These are phyloP conservation scores for Nelumbo lutea DNA, from an alignment of 164 flowering plant species.

Conservation along the genomic window DNA sequence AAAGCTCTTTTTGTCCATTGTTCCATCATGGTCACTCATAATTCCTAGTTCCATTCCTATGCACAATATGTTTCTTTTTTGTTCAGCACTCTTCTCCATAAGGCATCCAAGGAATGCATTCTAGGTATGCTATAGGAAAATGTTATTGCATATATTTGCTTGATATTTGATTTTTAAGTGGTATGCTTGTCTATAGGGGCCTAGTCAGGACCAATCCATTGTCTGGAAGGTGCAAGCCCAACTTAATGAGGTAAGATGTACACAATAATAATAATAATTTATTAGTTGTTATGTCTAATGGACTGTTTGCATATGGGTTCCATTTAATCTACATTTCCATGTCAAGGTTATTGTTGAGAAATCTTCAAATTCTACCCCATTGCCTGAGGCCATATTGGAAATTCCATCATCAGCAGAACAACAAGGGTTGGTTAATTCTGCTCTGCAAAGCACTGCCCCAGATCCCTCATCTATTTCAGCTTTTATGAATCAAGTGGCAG, in stretches of 20 bases:
- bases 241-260: conserved; percentile 31
- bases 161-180: background rate
- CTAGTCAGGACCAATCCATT: conserved; percentile 20
- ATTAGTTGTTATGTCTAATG: no score
- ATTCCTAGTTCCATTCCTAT: no score
- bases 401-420: conserved; percentile 18
- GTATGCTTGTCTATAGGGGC: conserved; percentile 24
- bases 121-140: no score
- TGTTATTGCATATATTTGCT: no score
- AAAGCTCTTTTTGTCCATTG: no score
- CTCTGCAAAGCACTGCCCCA: conserved; percentile 7
- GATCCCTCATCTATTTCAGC: conserved; percentile 39
- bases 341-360: conserved; percentile 34
- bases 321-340: conserved; percentile 7
- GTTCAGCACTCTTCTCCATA: no score
- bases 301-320: background rate
- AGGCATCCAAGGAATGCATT: no score
- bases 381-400: conserved; percentile 15
- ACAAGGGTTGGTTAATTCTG: conserved; percentile 13
- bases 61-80: no score
- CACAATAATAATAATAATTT: background rate
- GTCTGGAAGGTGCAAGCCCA: conserved; percentile 36
- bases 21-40: no score
- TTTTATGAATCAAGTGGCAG: conserved; percentile 60
- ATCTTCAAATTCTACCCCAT: conserved; percentile 36